These are phyloP conservation scores for Sporothrix inflata DNA, from an alignment of 2,329 filamentous ascomycete species.

Conservation along the genomic window DNA sequence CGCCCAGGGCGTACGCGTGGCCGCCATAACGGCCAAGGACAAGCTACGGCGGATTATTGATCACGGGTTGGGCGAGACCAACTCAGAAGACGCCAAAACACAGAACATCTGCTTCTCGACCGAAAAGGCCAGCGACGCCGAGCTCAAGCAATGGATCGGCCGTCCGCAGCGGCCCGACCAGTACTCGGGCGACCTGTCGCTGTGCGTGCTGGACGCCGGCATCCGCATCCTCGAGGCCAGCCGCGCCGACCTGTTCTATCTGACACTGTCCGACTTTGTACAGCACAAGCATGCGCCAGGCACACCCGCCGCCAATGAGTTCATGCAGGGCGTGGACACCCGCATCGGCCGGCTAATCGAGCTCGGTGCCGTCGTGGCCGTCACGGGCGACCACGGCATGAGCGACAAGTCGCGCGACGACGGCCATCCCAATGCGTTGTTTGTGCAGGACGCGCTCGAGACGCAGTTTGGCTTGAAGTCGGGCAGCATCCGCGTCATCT, in stretches of 20 bases:
- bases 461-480: constrained; percentile 38
- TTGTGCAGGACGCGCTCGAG: constrained; percentile 45
- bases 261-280: constrained; percentile 51
- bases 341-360: constrained; percentile 41
- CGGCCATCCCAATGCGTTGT: constrained; percentile 46
- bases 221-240: constrained; percentile 47
- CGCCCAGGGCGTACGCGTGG: constrained; percentile 45
- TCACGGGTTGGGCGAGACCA: constrained; percentile 41
- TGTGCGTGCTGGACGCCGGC: constrained; percentile 50
- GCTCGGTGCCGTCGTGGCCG: constrained; percentile 44
- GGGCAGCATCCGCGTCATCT: constrained; percentile 44
- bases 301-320: constrained; percentile 43
- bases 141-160: constrained; percentile 41
- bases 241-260: constrained; percentile 47
- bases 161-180: constrained; percentile 41
- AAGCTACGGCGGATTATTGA: constrained; percentile 48
- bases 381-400: constrained; percentile 51
- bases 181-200: constrained; percentile 49
- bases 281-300: constrained; percentile 49
- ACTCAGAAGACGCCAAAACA: neutral
- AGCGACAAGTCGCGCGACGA: constrained; percentile 44
- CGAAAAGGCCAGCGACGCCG: constrained; percentile 41
- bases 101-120: constrained; percentile 45
- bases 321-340: constrained; percentile 43
- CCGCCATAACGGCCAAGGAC: constrained; percentile 50